phyloP scores from a whole-genome alignment of 140 eudicot genomes.

The Cichorium intybus region DNA sequence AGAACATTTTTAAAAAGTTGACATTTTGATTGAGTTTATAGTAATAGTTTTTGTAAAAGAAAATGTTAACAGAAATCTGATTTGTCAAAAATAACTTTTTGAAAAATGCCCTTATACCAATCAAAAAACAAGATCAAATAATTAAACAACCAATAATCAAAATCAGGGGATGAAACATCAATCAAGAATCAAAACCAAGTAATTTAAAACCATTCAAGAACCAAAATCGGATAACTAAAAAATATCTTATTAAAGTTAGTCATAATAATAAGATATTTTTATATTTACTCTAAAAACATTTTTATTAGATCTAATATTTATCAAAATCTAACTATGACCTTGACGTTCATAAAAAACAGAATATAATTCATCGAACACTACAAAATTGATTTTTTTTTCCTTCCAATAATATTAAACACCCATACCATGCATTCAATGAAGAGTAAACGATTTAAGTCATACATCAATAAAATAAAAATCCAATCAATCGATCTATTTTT shows the following conservation, averaged over 20 bases:
- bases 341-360: neutral
- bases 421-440: neutral
- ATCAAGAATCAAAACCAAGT: neutral
- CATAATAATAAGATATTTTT: no score
- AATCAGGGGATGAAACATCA: no score
- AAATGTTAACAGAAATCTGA: no score
- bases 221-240: neutral
- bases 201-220: neutral
- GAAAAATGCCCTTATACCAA: no score
- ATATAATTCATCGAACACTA: neutral
- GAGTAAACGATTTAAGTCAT: neutral
- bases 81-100: no score
- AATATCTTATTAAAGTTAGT: neutral
- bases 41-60: no score
- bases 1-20: no score
- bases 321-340: neutral
- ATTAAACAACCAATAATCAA: neutral
- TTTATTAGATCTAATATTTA: neutral
- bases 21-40: no score
- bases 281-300: neutral
- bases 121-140: neutral
- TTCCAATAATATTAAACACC: neutral
- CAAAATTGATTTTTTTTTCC: no score
- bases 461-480: neutral
- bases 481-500: slow-evolving; percentile 14